Evolutionary conservation across 2,329 filamentous ascomycete genomes (phyloP), one percentile per base, ranked within the genome.

Genomic region (Hysterium pulicare): DNA sequence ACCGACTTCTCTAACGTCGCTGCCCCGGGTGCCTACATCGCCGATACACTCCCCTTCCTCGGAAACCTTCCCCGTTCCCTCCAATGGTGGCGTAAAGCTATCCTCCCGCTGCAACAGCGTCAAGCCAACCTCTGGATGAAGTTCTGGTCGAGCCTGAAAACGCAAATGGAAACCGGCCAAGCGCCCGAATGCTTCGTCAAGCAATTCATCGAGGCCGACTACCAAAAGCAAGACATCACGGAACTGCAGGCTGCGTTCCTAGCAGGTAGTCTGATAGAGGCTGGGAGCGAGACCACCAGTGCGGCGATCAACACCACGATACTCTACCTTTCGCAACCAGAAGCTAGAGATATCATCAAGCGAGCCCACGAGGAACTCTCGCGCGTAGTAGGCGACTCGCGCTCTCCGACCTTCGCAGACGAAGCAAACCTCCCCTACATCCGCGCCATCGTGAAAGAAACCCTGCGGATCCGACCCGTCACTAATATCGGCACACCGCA

Each of bases 211-310:
- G 46, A 50, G 24, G 38, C 28, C 15, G 43, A 48, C 21, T 41
- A 45, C 24, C 82, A 49, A 16, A 55, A 49, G 13, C 44, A 53
- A 17, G 50, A 45, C 9, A 52, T 57, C 36, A 40, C 35, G 21
- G 54, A 57, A 21, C 24, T 48, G 16, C 48, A 53, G 22, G 50
- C 48, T 8, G 52, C 54, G 2, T 55, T 42, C 38, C 37, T 51
- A 2, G 50, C 52, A 2, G 53, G 54, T 16, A 46, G 36, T 21
- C 45, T 50, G 31, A 35, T 61, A 8, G 63, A 65, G 32, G 63
- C 58, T 2, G 62, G 62, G 9, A 55, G 45, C 10, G 54, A 55
- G 33, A 64, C 57, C 2, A 58, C 61, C 2, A 44, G 58, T 3
- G 53, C 49, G 2, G 56, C 54, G 13, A 45, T 66, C 5, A 46